Conservation (phyloP, 805 yeast genomes). For the Zygosaccharomyces gambellarensis region DNA sequence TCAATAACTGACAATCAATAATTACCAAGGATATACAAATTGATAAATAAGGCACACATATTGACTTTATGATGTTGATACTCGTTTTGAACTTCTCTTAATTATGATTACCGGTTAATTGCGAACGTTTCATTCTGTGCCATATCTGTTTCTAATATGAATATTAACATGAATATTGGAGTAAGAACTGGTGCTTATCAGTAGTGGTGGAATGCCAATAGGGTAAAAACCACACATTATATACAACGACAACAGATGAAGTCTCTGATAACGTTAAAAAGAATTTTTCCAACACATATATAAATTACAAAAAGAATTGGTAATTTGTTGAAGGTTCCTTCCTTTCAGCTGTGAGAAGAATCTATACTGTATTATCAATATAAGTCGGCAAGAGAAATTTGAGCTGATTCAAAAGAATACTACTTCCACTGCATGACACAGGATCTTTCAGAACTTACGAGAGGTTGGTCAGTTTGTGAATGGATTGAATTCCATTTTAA, state of each 20-base stretch:
- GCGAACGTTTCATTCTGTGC: neutral
- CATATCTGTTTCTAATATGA: neutral
- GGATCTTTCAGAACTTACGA: slow-evolving; percentile 5
- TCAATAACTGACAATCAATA: no score
- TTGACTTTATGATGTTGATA: neutral
- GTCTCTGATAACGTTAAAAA: neutral
- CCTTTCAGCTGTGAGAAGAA: no score
- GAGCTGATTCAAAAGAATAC: neutral
- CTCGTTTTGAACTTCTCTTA: neutral
- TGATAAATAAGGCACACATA: neutral
- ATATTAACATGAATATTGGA: neutral
- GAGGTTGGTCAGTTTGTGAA: slow-evolving; percentile 77
- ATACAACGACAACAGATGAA: neutral
- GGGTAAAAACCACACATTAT: neutral
- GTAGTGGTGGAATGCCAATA: neutral
- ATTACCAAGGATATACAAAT: no score
- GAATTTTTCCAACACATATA: neutral
- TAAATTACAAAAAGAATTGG: neutral
- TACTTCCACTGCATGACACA: neutral
- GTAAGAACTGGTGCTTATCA: neutral
- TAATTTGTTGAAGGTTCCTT: neutral
- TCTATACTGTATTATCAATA: neutral
- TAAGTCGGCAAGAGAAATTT: neutral
- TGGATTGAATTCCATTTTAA: slow-evolving; percentile 69
- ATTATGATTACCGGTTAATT: slow-evolving; percentile 1